A percentile compares a stretch with the other conserved stretches of the same genome.
These are phyloP conservation scores for Bremia lactucae DNA, from an alignment of 352 stramenopile genomes.

Conservation along the genomic window DNA sequence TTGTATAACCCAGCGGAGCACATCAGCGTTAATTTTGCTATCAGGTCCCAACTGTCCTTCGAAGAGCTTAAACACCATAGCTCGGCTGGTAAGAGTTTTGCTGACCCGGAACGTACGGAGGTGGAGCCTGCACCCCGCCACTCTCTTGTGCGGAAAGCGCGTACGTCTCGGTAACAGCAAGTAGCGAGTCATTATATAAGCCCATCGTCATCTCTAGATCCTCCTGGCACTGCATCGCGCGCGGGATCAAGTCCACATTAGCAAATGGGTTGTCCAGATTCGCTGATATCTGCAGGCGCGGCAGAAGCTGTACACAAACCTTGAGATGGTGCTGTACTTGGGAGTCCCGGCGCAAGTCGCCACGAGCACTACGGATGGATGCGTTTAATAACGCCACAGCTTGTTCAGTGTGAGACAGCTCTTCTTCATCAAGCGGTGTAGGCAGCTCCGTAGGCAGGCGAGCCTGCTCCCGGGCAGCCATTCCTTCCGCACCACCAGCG, in stretches of 20 bases:
- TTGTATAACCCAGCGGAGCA: too few relatives aligned
- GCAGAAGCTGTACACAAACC: conserved; percentile 78
- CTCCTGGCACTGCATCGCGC: conserved; percentile 83
- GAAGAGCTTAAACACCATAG: conserved; percentile 80
- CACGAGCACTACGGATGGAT: conserved; percentile 71
- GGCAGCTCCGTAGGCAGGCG: conserved; percentile 73
- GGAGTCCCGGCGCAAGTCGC: conserved; percentile 67
- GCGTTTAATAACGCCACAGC: conserved; percentile 62
- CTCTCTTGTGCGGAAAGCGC: conserved; percentile 64
- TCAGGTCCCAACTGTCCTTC: too few relatives aligned
- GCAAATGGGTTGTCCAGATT: conserved; percentile 85
- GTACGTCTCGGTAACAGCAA: conserved; percentile 81
- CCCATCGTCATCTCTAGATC: conserved; percentile 81
- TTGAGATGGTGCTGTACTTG: conserved; percentile 81
- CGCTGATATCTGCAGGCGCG: conserved; percentile 78
- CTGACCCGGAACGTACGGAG: conserved; percentile 81
- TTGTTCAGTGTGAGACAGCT: conserved; percentile 78
- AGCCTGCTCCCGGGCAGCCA: conserved; percentile 67
- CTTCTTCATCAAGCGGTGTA: conserved; percentile 77
- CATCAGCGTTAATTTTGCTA: too few relatives aligned
- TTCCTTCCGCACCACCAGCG: conserved; percentile 58
- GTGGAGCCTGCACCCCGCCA: conserved; percentile 42
- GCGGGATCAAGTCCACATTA: conserved; percentile 79
- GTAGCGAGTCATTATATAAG: conserved; percentile 83
- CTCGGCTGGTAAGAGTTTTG: conserved; percentile 85